Evolutionary conservation across 768 basidiomycete genomes (phyloP), one percentile per base, ranked within the genome.

Genomic region (Arthromyces matolae): DNA sequence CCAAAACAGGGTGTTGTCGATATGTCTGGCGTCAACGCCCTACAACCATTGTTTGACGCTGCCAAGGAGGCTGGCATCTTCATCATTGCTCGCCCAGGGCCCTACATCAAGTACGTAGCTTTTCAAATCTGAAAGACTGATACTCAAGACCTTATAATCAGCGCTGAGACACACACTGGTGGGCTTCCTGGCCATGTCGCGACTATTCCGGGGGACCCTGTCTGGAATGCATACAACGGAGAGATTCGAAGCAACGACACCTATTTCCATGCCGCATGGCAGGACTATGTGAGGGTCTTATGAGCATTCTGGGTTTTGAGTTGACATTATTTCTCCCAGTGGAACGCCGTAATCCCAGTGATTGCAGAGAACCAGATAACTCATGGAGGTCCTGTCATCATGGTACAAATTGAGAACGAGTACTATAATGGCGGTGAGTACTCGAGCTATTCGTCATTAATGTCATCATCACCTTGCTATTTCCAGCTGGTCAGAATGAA

Each of bases 171-270:
- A 3, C 49, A 43, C 31, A 40, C 32, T 28, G 54, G 54, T 38
- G 54, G 54, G 16, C 25, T 55, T 8, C 54, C 54, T 19, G 54
- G 54, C 23, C 54, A 55, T 36, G 54, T 55, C 12, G 32, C 42
- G 29, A 55, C 54, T 22, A 52, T 55, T 20, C 51, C 54, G 23
- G 54, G 54, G 38, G 47, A 55, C 18, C 50, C 54, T 7, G 19
- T 32, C 12, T 55, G 54, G 54, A 55, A 55, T 43, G 28, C 16
- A 7, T 55, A 55, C 33, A 55, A 55, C 31, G 54, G 54, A 20
- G 54, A 52, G 38, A 32, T 55, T 19, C 41, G 54, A 52, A 55
- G 54, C 29, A 55, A 55, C 22, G 54, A 52, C 10, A 55, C 54
- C 8, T 45, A 44, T 33, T 55, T 52, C 32, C 48, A 55, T n/a